Percentiles rank a stretch among this genome's conserved stretches.
These are phyloP conservation scores for Nitzschia sp. DNA, from an alignment of 108 stramenopile genomes.

Conservation along the genomic window DNA sequence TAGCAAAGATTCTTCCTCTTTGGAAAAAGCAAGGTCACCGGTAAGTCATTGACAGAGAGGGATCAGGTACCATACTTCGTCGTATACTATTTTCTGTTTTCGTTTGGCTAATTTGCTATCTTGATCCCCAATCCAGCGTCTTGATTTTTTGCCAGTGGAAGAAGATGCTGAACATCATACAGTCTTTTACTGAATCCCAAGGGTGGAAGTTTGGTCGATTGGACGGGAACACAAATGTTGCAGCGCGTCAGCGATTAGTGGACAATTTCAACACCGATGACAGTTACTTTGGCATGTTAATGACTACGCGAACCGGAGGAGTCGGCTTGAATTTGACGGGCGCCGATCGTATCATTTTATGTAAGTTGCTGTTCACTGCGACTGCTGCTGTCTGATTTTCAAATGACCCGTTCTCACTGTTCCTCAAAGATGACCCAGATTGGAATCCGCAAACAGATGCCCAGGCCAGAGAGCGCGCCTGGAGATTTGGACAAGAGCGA, in stretches of 20 bases:
- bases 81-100: too few relatives aligned
- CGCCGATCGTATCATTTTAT: slow-evolving; percentile 76
- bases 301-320: slow-evolving; percentile 97
- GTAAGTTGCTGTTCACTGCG: too few relatives aligned
- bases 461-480: slow-evolving; percentile 93
- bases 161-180: slow-evolving; percentile 94
- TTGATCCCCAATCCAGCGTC: slow-evolving; percentile 43
- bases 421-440: slow-evolving; percentile 92
- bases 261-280: slow-evolving; percentile 90
- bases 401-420: too few relatives aligned
- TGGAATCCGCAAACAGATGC: slow-evolving; percentile 94
- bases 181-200: slow-evolving; percentile 58
- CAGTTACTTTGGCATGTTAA: slow-evolving; percentile 87
- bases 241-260: slow-evolving; percentile 83
- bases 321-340: slow-evolving; percentile 85
- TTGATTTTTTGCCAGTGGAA: slow-evolving; percentile 95
- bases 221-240: slow-evolving; percentile 95
- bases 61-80: too few relatives aligned
- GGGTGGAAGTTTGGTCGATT: slow-evolving; percentile 89
- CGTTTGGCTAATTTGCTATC: neutral
- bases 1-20: slow-evolving; percentile 89
- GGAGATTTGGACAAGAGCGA: slow-evolving; percentile 94
- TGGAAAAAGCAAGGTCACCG: slow-evolving; percentile 93
- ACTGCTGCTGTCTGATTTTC: slow-evolving; percentile 22
- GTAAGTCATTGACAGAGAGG: neutral